These are phyloP conservation scores for Gardenia jasminoides DNA, from an alignment of 257 asterid genomes.

Conservation along the genomic window DNA sequence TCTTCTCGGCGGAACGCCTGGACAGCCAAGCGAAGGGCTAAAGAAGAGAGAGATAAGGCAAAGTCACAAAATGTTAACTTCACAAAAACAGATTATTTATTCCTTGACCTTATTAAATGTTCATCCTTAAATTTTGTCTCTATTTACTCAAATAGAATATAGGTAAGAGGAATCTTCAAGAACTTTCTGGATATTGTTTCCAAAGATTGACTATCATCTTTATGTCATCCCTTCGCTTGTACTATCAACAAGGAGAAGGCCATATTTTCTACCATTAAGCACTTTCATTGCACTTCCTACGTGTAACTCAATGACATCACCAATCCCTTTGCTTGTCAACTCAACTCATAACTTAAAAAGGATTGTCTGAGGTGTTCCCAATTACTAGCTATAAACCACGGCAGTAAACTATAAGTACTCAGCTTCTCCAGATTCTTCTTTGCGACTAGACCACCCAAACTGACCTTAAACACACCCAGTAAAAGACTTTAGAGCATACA, in stretches of 20 bases:
- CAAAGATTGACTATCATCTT: neutral
- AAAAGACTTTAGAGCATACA: neutral
- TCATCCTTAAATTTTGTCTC: neutral
- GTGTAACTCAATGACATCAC: neutral
- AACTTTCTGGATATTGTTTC: neutral
- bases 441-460: neutral
- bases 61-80: neutral
- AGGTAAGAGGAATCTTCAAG: neutral
- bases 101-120: neutral
- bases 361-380: neutral
- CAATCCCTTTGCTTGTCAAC: neutral
- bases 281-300: neutral
- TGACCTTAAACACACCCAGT: neutral
- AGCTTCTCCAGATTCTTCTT: neutral
- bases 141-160: neutral
- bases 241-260: neutral
- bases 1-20: constrained; percentile 89
- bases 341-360: neutral
- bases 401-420: neutral
- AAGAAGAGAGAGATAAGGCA: constrained; percentile 10
- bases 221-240: neutral
- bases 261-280: neutral
- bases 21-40: constrained; percentile 85
- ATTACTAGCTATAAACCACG: neutral
- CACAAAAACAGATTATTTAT: neutral